phyloP scores from a whole-genome alignment of 2,329 filamentous ascomycete genomes.

The Claviceps digitariae region DNA sequence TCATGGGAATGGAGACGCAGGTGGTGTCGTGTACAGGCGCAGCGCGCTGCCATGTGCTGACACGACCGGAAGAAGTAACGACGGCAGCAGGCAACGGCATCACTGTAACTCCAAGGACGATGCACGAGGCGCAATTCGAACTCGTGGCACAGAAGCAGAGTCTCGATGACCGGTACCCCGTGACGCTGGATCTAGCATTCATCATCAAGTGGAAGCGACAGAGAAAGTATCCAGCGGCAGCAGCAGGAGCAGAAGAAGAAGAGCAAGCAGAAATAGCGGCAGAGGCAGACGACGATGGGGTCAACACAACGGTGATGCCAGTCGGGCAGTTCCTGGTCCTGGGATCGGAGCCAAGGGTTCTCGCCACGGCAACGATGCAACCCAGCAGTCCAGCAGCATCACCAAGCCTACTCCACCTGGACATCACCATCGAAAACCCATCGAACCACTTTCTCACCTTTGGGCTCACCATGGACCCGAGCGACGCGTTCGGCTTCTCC shows the following conservation, averaged over 20 bases:
- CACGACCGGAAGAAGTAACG: conserved; percentile 18
- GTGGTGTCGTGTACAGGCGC: conserved; percentile 48
- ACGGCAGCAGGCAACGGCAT: conserved; percentile 20
- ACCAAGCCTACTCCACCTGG: conserved; percentile 29
- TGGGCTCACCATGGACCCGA: conserved; percentile 81
- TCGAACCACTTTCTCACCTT: conserved; percentile 93
- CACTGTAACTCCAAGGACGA: conserved; percentile 48
- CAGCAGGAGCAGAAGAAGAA: conserved; percentile 5
- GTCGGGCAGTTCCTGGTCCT: conserved; percentile 72
- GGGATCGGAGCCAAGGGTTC: conserved; percentile 73
- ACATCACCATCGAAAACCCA: conserved; percentile 73
- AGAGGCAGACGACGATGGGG: not conserved
- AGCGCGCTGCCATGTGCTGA: conserved; percentile 40
- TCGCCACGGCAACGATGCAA: conserved; percentile 44
- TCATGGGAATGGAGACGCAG: conserved; percentile 49
- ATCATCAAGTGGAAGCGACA: conserved; percentile 64
- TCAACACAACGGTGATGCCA: conserved; percentile 55
- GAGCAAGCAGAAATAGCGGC: not conserved
- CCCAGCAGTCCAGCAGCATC: conserved; percentile 15
- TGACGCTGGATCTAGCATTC: conserved; percentile 61
- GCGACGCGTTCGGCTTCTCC: conserved; percentile 84
- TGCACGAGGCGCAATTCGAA: conserved; percentile 60
- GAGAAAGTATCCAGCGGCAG: conserved; percentile 11
- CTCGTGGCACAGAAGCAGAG: conserved; percentile 61
- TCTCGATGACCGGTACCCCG: conserved; percentile 69